Evolutionary conservation across 257 asterid genomes (phyloP).

Genomic region (Jaltomata sinuosa): DNA sequence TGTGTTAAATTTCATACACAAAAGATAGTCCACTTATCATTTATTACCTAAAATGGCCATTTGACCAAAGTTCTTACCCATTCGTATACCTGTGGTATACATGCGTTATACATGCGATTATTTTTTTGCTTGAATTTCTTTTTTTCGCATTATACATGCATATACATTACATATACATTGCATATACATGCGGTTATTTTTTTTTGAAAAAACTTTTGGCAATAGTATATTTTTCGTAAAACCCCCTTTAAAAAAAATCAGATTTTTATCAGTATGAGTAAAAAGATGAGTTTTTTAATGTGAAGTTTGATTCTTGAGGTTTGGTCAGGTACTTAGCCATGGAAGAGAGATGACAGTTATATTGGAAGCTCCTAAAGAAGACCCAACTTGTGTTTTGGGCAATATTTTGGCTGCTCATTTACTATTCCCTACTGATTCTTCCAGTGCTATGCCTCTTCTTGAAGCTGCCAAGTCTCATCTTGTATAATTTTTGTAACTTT

Average conservation of each 20-base stretch:
- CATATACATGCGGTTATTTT: too few species aligned
- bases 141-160: too few species aligned
- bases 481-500: constrained; percentile 22
- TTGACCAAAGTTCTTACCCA: too few species aligned
- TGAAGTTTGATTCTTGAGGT: background rate
- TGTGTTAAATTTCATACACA: too few species aligned
- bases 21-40: too few species aligned
- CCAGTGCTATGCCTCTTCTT: constrained; percentile 37
- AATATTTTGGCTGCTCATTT: constrained; percentile 78
- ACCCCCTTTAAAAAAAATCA: background rate
- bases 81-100: too few species aligned
- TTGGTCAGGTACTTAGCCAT: constrained; percentile 46
- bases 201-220: too few species aligned
- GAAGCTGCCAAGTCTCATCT: constrained; percentile 66
- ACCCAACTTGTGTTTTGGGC: constrained; percentile 79
- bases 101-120: too few species aligned
- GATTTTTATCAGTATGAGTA: background rate
- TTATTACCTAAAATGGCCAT: too few species aligned
- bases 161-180: too few species aligned
- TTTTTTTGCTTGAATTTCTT: too few species aligned
- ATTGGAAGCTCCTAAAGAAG: constrained; percentile 73
- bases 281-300: background rate
- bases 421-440: constrained; percentile 41
- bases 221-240: too few species aligned
- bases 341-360: constrained; percentile 80